Percentiles rank a stretch among this genome's conserved stretches.
phyloP scores from a whole-genome alignment of 257 asterid species.

The Scutellaria galericulata region DNA sequence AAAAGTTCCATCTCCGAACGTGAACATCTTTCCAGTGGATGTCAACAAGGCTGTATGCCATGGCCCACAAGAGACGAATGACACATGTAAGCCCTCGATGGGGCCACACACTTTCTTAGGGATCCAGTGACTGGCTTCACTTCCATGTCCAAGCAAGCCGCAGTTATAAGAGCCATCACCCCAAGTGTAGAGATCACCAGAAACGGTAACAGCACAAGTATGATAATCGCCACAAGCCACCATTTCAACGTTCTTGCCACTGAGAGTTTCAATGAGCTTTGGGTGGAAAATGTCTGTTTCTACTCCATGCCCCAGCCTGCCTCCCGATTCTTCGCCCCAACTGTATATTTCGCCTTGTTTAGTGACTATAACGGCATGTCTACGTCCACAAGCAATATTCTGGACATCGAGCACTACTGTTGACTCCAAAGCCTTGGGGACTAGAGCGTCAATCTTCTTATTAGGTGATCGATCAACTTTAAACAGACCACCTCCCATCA shows the following conservation, averaged over 20 bases:
- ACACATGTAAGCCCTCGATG: constrained; percentile 67
- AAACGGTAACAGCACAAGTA: constrained; percentile 74
- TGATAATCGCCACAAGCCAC: constrained; percentile 82
- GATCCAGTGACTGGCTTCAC: constrained; percentile 76
- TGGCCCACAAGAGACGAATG: constrained; percentile 81
- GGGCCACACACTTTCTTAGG: constrained; percentile 72
- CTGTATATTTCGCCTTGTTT: constrained; percentile 85
- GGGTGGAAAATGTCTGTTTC: constrained; percentile 70
- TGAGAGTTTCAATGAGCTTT: constrained; percentile 59
- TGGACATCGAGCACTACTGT: constrained; percentile 73
- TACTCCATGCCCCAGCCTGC: constrained; percentile 87
- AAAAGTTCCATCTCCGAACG: constrained; percentile 92
- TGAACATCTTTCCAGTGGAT: constrained; percentile 59
- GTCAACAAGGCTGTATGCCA: constrained; percentile 86
- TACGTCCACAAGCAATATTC: constrained; percentile 66
- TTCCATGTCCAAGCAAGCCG: constrained; percentile 78
- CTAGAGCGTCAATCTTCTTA: constrained; percentile 49
- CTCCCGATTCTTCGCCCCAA: constrained; percentile 90
- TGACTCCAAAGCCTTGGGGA: constrained; percentile 77
- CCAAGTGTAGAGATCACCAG: constrained; percentile 91
- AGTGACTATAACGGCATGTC: constrained; percentile 74
- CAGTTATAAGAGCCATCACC: constrained; percentile 64
- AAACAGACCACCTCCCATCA: constrained; percentile 64
- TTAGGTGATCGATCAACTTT: constrained; percentile 38
- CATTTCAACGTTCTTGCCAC: constrained; percentile 62